These are phyloP conservation scores for Penicillium flavigenum DNA, from an alignment of 495 filamentous ascomycete species.

Conservation along the genomic window DNA sequence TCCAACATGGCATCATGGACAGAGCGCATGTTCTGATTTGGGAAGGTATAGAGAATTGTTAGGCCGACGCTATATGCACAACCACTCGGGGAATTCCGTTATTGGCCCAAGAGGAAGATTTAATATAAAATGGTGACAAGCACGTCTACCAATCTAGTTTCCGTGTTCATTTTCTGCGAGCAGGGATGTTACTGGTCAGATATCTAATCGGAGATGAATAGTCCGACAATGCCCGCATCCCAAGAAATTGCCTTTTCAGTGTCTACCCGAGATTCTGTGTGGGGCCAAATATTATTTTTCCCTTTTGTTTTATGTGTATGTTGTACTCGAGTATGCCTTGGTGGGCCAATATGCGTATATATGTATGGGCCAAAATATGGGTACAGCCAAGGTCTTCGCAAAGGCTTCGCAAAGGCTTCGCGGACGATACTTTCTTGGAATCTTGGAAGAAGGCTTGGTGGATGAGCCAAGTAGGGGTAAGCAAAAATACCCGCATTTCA, in stretches of 20 bases:
- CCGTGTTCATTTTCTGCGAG: background rate
- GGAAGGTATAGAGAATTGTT: background rate
- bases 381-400: background rate
- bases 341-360: background rate
- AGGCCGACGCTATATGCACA: background rate
- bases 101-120: background rate
- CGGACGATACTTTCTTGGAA: background rate
- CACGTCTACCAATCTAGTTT: background rate
- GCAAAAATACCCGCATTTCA: background rate
- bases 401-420: background rate
- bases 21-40: background rate
- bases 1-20: background rate
- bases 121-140: background rate
- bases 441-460: background rate
- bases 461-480: background rate
- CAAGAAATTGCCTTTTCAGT: background rate
- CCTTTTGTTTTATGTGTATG: background rate
- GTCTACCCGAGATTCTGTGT: background rate
- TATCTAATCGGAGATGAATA: background rate
- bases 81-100: background rate
- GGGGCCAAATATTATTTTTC: background rate
- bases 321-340: background rate
- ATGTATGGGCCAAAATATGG: background rate
- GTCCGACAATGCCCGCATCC: background rate
- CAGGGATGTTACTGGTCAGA: background rate